Base-by-base conservation (phyloP, 2,329 filamentous ascomycete species). In the Ophiostoma triangulosporum region DNA sequence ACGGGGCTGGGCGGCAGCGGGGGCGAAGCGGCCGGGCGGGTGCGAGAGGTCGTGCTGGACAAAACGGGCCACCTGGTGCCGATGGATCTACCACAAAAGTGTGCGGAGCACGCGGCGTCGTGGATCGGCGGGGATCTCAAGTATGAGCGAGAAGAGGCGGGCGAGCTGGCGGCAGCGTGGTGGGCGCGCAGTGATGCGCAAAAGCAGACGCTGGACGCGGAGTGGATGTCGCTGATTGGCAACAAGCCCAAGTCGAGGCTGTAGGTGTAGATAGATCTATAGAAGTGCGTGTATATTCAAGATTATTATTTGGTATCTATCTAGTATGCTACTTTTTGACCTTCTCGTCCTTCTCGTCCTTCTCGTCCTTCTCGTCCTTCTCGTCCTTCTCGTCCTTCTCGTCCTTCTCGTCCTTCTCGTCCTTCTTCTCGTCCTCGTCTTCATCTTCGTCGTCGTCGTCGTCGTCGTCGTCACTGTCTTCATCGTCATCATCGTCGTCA, bases 61-160 rank as follows among this genome's bases (percentile, higher is more conserved):
- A 76, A 75, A 0, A 73, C 75, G 6, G 88, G 90, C 0, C 91
- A 97, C 66, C 67, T 96, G 40, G 78, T 96, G 27, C 84, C 90
- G 0, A 86, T 95, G 78, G 89, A 95, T 67, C 76, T 78, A 36
- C 85, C 86, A 0, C 70, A 62, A 2, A 72, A 78, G 61, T 85
- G 83, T 57, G 90, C 88, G 1, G 70, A 76, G 55, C 66, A 76
- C 17, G 74, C 77, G 0, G 76, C 75, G 0, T 63, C 64, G 26
- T 87, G 81, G 73, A 65, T 86, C 53, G 71, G 65, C 0, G 61
- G 63, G n/a, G 80, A 84, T 63, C 58, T 86, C 58, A 64, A 68
- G 40, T 65, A 70, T 27, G 86, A 81, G 79, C 68, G 72, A 57
- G 65, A 62, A 3, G 76, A 83, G 60, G 75, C 84, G 66, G 66